Conservation (phyloP, 345 rosid species). For the Gynandropsis gynandra region DNA sequence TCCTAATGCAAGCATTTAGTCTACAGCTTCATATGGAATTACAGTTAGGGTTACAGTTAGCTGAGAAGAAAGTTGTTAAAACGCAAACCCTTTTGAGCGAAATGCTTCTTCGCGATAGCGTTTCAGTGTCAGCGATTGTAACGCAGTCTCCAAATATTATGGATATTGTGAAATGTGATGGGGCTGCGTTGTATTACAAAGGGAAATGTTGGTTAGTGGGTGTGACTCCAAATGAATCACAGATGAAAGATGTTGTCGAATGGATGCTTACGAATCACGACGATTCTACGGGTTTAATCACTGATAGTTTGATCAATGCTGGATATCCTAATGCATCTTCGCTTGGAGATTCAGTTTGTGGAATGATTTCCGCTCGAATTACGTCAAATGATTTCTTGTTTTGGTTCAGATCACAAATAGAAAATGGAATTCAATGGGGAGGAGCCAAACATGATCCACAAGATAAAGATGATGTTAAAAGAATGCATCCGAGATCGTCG, state of each 20-base stretch:
- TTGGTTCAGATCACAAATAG: conserved; percentile 89
- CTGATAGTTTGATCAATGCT: conserved; percentile 64
- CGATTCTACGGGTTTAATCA: conserved; percentile 66
- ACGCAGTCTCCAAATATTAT: conserved; percentile 81
- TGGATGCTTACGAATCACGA: conserved; percentile 62
- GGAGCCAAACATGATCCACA: conserved; percentile 76
- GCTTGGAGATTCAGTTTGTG: conserved; percentile 75
- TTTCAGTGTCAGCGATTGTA: conserved; percentile 53
- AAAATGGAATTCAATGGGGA: conserved; percentile 75
- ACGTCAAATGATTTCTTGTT: conserved; percentile 60
- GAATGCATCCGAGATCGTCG: conserved; percentile 78
- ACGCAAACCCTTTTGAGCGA: conserved; percentile 70
- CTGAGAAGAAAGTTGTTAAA: conserved; percentile 60
- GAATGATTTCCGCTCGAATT: conserved; percentile 74
- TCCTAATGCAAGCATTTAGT: conserved; percentile 77
- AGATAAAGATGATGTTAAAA: conserved; percentile 54
- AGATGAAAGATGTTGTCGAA: conserved; percentile 52
- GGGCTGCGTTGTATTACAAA: conserved; percentile 63
- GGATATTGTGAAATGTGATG: conserved; percentile 90
- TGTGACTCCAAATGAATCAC: conserved; percentile 66
- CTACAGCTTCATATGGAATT: conserved; percentile 73
- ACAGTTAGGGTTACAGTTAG: conserved; percentile 50
- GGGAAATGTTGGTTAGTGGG: conserved; percentile 66
- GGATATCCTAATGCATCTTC: conserved; percentile 61
- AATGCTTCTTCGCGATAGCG: conserved; percentile 79